A percentile compares a stretch with the other conserved stretches of the same genome.
Conservation (phyloP, 345 rosid genomes). For the Rhodamnia argentea region DNA sequence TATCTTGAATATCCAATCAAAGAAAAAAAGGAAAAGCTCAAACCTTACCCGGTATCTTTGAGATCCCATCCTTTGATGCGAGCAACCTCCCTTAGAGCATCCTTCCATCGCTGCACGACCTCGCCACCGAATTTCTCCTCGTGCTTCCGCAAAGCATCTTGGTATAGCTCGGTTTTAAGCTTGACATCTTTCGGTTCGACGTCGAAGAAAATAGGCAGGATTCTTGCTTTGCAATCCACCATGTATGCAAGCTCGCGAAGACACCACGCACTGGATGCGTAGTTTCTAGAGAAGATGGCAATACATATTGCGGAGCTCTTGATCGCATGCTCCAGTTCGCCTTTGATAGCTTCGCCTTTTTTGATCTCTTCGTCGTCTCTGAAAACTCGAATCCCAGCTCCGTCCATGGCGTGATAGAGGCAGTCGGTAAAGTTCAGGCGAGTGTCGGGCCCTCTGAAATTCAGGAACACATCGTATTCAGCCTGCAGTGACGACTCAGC, state of each 20-base stretch:
- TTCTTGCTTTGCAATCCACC: not conserved
- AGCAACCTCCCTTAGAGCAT: too few species aligned
- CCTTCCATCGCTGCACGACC: too few species aligned
- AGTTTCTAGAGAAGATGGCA: not conserved
- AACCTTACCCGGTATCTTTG: too few species aligned
- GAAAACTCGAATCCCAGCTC: not conserved
- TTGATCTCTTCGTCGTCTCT: not conserved
- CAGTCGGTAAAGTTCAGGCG: accelerated
- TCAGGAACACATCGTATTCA: not conserved
- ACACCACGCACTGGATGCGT: not conserved
- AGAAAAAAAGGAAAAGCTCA: too few species aligned
- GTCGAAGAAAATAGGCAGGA: too few species aligned
- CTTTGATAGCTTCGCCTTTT: not conserved
- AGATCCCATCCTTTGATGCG: too few species aligned
- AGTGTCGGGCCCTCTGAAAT: not conserved
- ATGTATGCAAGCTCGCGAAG: not conserved
- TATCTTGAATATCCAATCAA: too few species aligned
- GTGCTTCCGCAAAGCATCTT: too few species aligned
- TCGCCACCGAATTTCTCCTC: too few species aligned
- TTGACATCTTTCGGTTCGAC: too few species aligned
- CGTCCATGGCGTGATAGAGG: not conserved
- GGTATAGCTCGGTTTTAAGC: too few species aligned
- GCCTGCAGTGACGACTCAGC: too few species aligned
- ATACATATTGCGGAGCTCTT: not conserved
- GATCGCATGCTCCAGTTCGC: not conserved